Evolutionary conservation across 2,329 filamentous ascomycete genomes (phyloP), one percentile per base, ranked within the genome.

Genomic region (Aspergillus hiratsukae): DNA sequence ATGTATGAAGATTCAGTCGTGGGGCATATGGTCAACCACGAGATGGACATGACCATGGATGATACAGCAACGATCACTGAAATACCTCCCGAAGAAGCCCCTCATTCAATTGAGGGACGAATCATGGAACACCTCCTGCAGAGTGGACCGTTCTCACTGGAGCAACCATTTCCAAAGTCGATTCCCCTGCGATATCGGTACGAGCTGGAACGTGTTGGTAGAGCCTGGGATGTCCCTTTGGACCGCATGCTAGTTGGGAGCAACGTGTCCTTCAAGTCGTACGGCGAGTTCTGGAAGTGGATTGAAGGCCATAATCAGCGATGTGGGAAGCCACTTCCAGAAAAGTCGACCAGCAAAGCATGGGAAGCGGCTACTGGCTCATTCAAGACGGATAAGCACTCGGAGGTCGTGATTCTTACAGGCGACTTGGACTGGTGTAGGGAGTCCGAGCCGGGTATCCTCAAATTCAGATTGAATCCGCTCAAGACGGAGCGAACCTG

Each of bases 401-500:
- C 71, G 0, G 71, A 74, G 54, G 69, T 70, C 5, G 72, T 78
- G 2, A 69, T 73, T 4, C 59, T 79, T 1, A 74, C 70, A 0
- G 77, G 75, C 1, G 66, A 71, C 6, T 59, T 81, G 27, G 67
- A 72, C 4, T 78, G 75, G 72, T 69, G 70, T 48, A 54, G 64
- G 8, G 58, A 68, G 37, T 53, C 59, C 3, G 68, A 75, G 43
- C 53, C 63, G 3, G 69, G 73, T 0, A 65, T 75, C 5, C 69
- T 79, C 35, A 71, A 71, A 40, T 58, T 80, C 29, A 70, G 54
- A 14, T 61, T 79, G 25, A 75, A 76, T 25, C 72, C 77, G 0
- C 61, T 79, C 1, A 75, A 73, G 51, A 59, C 71, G 4, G 77
- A 80, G 21, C 54, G 67, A 50, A 73, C 75, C 10, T 78, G 76